Evolutionary conservation across 345 rosid species (phyloP), one percentile per base, ranked within the genome.

Genomic region (Populus ilicifolia): DNA sequence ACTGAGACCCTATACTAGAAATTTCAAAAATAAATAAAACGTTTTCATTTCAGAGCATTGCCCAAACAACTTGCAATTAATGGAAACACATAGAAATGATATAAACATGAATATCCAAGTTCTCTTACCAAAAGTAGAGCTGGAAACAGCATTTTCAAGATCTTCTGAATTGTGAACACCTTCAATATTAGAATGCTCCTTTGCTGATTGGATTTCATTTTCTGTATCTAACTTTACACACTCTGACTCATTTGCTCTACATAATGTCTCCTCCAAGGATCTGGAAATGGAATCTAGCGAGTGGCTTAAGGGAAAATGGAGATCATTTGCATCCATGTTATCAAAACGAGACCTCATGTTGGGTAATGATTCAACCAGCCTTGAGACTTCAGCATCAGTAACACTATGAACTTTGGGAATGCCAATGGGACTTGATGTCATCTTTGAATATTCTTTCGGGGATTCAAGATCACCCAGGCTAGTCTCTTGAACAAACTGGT

Each of bases 341-440:
- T 74, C 73, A 73, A 61, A 36, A 21, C 69, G 72, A 54, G 83
- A 83, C 83, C 88, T 79, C 79, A 88, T 84, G 82, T 77, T 80
- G 4, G 99, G 98, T 81, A 95, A 86, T 78, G 98, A 95, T 82
- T 85, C 92, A 59, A 70, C 87, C 64, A 84, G 78, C 82, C 84
- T 67, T 65, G 77, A 84, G 78, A 64, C 74, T 48, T 85, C 87
- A 38, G 86, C 86, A 72, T 74, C 75, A 50, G 69, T 33, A 25
- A 73, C 69, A 44, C 54, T 77, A 54, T 70, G 78, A 81, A 67
- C 80, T 73, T 76, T 84, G 78, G 84, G 80, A 74, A 92, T 86
- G 63, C 43, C 81, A 74, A 93, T 83, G 71, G 93, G 89, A 74
- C 73, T 79, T 44, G 96, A 89, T 35, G 69, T 62, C 21, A 30